These are phyloP conservation scores for Tritrichomonas musculus DNA, from an alignment of 208 protist species.

Conservation along the genomic window DNA sequence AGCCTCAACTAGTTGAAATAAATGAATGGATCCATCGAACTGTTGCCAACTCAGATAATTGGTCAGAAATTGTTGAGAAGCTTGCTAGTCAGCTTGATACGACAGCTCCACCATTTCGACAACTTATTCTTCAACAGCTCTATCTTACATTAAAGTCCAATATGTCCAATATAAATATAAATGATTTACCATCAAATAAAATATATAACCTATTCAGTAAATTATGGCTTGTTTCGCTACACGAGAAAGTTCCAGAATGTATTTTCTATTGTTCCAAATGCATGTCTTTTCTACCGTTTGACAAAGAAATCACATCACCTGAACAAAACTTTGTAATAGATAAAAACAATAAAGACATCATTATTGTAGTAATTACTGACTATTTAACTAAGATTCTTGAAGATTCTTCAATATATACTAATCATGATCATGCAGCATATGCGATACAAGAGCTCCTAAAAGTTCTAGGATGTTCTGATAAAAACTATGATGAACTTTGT, in stretches of 20 bases:
- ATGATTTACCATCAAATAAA: neutral
- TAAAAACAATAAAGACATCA: neutral
- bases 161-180: neutral
- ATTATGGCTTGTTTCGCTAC: neutral
- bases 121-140: neutral
- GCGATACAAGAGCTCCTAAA: neutral
- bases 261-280: neutral
- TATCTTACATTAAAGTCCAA: neutral
- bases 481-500: neutral
- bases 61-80: neutral
- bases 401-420: neutral
- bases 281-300: neutral
- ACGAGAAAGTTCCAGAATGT: neutral
- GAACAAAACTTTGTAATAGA: neutral
- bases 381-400: constrained; percentile 8
- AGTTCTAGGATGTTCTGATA: neutral
- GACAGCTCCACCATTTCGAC: neutral
- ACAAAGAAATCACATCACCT: neutral
- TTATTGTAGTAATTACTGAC: neutral
- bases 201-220: neutral
- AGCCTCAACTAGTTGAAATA: neutral
- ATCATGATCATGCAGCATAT: neutral
- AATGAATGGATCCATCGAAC: neutral
- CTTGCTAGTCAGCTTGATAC: neutral
- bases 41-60: neutral